Evolutionary conservation across 2,329 filamentous ascomycete genomes (phyloP).

Genomic region (Aspergillus intermedius): DNA sequence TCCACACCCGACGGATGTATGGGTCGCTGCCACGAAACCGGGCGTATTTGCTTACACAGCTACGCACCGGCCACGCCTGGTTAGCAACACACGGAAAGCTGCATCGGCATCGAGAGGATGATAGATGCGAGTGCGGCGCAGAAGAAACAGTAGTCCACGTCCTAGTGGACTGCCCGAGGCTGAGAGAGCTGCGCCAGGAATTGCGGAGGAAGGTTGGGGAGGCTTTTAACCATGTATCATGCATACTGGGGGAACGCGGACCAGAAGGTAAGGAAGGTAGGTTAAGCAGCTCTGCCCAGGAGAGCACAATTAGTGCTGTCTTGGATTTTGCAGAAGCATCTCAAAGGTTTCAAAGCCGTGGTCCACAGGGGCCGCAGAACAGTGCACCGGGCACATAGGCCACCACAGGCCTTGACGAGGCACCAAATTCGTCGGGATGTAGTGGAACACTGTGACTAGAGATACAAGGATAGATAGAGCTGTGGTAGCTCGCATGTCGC

Average conservation of each 20-base stretch:
- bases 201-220: constrained; percentile 15
- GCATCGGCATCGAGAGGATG: constrained; percentile 2
- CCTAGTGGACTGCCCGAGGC: constrained; percentile 9
- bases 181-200: constrained; percentile 5
- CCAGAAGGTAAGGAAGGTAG: constrained; percentile 10
- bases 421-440: constrained; percentile 17
- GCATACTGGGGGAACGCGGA: constrained; percentile 15
- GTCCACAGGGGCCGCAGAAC: constrained; percentile 10
- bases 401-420: constrained; percentile 15
- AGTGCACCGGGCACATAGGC: constrained; percentile 9
- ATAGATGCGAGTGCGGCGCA: constrained; percentile 14
- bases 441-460: constrained; percentile 14
- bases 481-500: too few relatives aligned
- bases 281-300: constrained; percentile 2
- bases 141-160: constrained; percentile 14
- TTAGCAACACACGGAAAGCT: constrained; percentile 10
- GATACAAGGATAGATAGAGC: too few relatives aligned
- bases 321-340: constrained; percentile 16
- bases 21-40: constrained; percentile 9
- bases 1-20: constrained; percentile 7
- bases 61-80: constrained; percentile 17
- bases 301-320: constrained; percentile 4
- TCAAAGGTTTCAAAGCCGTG: constrained; percentile 16
- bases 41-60: constrained; percentile 14
- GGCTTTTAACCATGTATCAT: constrained; percentile 16